Percentiles rank a stretch among this genome's conserved stretches.
phyloP scores from a whole-genome alignment of 176 grass and related monocot species.

The Calamus simplicifolius region DNA sequence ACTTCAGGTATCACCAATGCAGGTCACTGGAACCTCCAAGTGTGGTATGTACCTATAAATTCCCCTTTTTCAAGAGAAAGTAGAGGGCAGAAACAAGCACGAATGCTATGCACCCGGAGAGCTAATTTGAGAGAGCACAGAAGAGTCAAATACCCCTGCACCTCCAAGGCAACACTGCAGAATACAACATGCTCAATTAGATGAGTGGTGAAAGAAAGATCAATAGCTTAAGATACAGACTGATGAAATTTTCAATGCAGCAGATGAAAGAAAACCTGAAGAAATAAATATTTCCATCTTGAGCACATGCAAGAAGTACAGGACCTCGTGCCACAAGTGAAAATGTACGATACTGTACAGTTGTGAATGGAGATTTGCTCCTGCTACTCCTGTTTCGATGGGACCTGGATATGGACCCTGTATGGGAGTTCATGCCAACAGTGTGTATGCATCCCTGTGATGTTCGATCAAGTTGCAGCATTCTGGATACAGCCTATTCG shows the following conservation, averaged over 20 bases:
- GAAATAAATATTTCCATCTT: constrained; percentile 86
- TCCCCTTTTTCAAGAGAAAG: constrained; percentile 99
- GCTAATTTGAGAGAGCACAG: constrained; percentile 82
- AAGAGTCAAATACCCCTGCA: constrained; percentile 73
- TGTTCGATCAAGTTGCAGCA: constrained; percentile 22
- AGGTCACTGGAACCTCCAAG: too few relatives aligned
- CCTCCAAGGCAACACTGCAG: constrained; percentile 58
- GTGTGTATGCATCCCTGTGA: constrained; percentile 77
- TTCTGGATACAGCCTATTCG: not conserved
- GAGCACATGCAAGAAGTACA: constrained; percentile 85
- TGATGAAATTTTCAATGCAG: too few relatives aligned
- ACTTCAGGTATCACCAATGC: too few relatives aligned
- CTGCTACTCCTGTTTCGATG: constrained; percentile 79
- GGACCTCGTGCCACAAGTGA: constrained; percentile 75
- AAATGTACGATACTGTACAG: constrained; percentile 79
- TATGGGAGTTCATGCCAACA: constrained; percentile 78
- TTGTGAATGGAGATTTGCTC: constrained; percentile 68
- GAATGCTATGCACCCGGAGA: constrained; percentile 42
- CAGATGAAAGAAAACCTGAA: constrained; percentile 46
- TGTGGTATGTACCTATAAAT: constrained; percentile 54
- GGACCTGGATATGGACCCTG: constrained; percentile 67
- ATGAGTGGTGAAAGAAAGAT: not conserved
- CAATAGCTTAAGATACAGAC: too few relatives aligned
- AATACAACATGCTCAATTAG: constrained; percentile 18
- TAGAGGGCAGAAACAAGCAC: constrained; percentile 87